Evolutionary conservation across 768 basidiomycete species (phyloP), one percentile per base, ranked within the genome.

Genomic region (Hirschioporus abietinus): DNA sequence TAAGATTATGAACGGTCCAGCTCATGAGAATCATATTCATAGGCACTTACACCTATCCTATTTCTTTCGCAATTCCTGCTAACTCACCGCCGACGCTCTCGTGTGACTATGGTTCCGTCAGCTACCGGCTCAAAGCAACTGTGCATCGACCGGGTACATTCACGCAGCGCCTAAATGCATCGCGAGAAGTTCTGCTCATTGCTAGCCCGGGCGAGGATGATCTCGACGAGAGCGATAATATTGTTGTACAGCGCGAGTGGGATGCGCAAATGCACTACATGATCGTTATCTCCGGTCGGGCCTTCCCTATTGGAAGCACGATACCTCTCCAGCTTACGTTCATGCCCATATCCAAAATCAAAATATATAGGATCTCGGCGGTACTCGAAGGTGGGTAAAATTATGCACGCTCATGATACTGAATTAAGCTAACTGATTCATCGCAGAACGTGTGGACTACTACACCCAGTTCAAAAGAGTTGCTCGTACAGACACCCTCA

Each of bases 11-110:
- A 8, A 64, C 60, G 26, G 35, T 65, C 18, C n/a, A 23, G 63
- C n/a, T 64, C 20, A 15, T 65, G 36, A 65, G n/a, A 63, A 24
- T 67, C 65, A 12, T 26, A 17, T 36, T 34, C 9, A 35, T 70
- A 92, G 95, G 95, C 23, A 91, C 88, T 6, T 98, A 99, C 75
- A 93, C 90, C 20, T 99, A 94, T 76, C 96, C 96, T 1, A 91
- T 99, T 72, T 92, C 92, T 17, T 95, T 98, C 75, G 82, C 88
- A 20, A 88, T 99, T 65, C 93, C 96, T 0, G 81, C 86, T 6
- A 83, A 86, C 67, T 82, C 90, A 2, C 94, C 95, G 1, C 93
- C 96, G 1, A 87, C 88, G 0, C 80, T 96, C 68, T 80, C 82
- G 58, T 88, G 88, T 68, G 85, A 89, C 52, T 90, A 86, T 70